Percentiles rank a stretch among this genome's conserved stretches.
Evolutionary conservation across 2,329 filamentous ascomycete species (phyloP).

Genomic region (Paracoccidioides lutzii): DNA sequence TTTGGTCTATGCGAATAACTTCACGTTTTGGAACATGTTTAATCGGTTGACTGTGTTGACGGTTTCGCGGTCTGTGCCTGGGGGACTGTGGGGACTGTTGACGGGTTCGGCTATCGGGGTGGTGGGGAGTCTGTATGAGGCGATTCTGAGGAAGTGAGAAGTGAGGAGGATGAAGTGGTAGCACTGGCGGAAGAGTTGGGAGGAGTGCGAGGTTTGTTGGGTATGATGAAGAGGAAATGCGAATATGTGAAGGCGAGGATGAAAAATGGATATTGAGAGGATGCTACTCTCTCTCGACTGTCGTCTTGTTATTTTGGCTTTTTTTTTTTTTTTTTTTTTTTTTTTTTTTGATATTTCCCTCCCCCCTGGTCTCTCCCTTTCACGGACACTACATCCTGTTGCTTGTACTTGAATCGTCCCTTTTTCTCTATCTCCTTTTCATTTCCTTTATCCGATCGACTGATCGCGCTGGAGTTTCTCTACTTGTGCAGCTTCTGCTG

Average conservation of each 20-base stretch:
- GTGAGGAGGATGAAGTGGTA: neutral
- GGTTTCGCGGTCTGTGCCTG: constrained; percentile 28
- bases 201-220: neutral
- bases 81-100: constrained; percentile 27
- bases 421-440: neutral
- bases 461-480: too few relatives aligned
- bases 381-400: neutral
- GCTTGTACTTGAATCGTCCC: neutral
- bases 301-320: neutral
- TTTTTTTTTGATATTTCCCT: neutral
- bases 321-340: neutral
- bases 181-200: neutral
- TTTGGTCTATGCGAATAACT: constrained; percentile 55
- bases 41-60: constrained; percentile 23
- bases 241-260: neutral
- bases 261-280: neutral
- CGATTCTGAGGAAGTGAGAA: constrained; percentile 28
- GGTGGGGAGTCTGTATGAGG: constrained; percentile 34
- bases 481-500: neutral
- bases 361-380: neutral
- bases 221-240: too few relatives aligned
- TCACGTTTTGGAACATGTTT: constrained; percentile 27
- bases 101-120: constrained; percentile 30
- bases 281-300: neutral
- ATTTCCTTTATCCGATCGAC: too few relatives aligned